phyloP scores from a whole-genome alignment of 1,284 basidiomycete genomes.

The Pseudozyma thailandica region DNA sequence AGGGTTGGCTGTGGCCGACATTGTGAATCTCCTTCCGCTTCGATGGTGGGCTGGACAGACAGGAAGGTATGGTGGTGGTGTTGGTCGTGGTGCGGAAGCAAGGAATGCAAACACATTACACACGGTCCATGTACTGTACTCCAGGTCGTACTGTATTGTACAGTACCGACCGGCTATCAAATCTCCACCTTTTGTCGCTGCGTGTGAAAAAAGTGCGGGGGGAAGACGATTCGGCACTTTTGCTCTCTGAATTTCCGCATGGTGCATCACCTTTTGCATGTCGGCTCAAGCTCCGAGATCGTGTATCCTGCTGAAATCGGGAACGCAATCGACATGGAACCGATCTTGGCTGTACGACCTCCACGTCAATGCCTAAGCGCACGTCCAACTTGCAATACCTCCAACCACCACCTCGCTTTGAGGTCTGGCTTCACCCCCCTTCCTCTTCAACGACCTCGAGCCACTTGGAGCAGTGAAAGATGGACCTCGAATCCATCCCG shows the following conservation, averaged over 20 bases:
- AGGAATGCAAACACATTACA: neutral
- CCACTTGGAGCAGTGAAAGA: constrained; percentile 7
- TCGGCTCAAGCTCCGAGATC: too few species aligned
- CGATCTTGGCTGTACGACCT: neutral
- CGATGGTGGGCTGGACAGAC: neutral
- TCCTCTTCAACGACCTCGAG: neutral
- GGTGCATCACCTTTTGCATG: too few species aligned
- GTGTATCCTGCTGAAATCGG: neutral
- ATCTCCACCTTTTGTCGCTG: too few species aligned
- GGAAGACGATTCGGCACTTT: neutral
- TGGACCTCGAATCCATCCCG: constrained; percentile 63
- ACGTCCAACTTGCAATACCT: neutral
- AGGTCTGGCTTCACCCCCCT: neutral
- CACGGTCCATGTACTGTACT: too few species aligned
- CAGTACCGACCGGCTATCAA: too few species aligned
- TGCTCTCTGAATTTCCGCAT: neutral
- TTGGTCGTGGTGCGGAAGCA: constrained; percentile 4
- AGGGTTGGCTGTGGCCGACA: constrained; percentile 54
- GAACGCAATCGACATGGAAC: neutral
- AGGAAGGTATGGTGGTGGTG: neutral
- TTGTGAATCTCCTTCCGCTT: constrained; percentile 7
- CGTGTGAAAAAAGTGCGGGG: too few species aligned
- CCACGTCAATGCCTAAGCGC: neutral
- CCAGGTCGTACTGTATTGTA: too few species aligned
- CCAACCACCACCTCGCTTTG: constrained; percentile 2